Percentiles rank a stretch among this genome's conserved stretches.
Conservation (phyloP, 352 stramenopile species). For the Pelagophyceae sp. region DNA sequence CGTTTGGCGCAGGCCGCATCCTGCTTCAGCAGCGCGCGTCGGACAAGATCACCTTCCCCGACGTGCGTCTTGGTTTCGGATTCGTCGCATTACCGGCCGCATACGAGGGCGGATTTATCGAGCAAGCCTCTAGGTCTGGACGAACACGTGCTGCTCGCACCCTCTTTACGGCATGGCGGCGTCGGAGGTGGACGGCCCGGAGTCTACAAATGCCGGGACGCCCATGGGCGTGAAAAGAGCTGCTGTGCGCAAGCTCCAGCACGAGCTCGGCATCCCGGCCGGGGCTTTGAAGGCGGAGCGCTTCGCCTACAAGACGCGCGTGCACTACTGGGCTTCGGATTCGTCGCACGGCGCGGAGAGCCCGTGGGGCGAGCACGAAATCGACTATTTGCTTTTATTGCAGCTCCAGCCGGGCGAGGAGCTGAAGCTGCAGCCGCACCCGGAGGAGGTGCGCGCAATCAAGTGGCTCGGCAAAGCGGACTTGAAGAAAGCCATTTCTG, state of each 20-base stretch:
- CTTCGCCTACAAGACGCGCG: constrained; percentile 91
- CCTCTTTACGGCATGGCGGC: constrained; percentile 77
- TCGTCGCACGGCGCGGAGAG: constrained; percentile 50
- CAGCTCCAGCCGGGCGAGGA: constrained; percentile 49
- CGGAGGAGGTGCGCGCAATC: constrained; percentile 78
- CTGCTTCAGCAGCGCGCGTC: constrained; percentile 74
- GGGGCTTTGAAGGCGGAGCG: constrained; percentile 34
- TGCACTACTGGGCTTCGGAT: constrained; percentile 91
- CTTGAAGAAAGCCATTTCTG: constrained; percentile 46
- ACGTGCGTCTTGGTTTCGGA: constrained; percentile 36
- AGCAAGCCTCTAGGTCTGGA: constrained; percentile 72
- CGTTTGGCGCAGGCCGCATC: constrained; percentile 41
- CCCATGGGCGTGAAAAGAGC: constrained; percentile 66
- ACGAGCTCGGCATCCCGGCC: constrained; percentile 89
- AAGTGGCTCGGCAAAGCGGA: constrained; percentile 68
- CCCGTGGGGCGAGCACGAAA: constrained; percentile 85
- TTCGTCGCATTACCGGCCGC: constrained; percentile 19
- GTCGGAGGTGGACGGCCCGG: constrained; percentile 57
- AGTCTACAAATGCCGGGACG: constrained; percentile 47
- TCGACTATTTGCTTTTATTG: constrained; percentile 94
- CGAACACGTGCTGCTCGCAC: constrained; percentile 98
- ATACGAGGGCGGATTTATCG: not conserved
- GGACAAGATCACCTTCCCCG: constrained; percentile 97
- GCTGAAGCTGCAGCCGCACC: constrained; percentile 71
- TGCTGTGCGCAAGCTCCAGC: constrained; percentile 92